phyloP scores from a whole-genome alignment of 2,329 filamentous ascomycete species.

The Pseudogymnoascus sp. region DNA sequence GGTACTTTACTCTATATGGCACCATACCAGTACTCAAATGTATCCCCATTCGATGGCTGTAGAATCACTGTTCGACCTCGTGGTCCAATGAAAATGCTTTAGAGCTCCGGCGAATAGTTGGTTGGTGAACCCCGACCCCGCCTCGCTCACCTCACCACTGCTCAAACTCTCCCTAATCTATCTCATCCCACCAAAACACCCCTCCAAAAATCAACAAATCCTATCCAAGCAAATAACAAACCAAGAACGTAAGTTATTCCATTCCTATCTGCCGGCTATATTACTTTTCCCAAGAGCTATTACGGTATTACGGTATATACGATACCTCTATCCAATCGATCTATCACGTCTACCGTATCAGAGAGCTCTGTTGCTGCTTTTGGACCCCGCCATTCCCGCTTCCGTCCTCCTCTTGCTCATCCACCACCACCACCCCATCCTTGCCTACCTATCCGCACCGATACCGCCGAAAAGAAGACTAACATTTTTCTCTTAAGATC shows the following conservation, averaged over 20 bases:
- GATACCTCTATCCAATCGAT: background rate
- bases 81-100: background rate
- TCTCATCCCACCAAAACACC: constrained; percentile 4
- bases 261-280: background rate
- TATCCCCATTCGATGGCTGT: background rate
- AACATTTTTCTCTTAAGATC: constrained; percentile 2
- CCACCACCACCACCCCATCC: background rate
- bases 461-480: background rate
- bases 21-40: background rate
- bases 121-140: background rate
- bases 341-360: constrained; percentile 16
- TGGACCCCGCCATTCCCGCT: constrained; percentile 14
- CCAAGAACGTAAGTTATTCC: background rate
- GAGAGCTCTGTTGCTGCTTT: constrained; percentile 14
- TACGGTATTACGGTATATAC: background rate
- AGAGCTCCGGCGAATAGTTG: background rate
- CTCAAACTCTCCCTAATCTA: background rate
- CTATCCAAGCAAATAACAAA: background rate
- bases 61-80: background rate
- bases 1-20: background rate
- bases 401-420: constrained; percentile 10
- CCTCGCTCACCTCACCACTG: background rate
- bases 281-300: background rate
- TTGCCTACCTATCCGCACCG: background rate
- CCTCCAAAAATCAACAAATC: constrained; percentile 3